A percentile compares a stretch with the other conserved stretches of the same genome.
Evolutionary conservation across 768 basidiomycete species (phyloP).

Genomic region (Mycena alexandri): DNA sequence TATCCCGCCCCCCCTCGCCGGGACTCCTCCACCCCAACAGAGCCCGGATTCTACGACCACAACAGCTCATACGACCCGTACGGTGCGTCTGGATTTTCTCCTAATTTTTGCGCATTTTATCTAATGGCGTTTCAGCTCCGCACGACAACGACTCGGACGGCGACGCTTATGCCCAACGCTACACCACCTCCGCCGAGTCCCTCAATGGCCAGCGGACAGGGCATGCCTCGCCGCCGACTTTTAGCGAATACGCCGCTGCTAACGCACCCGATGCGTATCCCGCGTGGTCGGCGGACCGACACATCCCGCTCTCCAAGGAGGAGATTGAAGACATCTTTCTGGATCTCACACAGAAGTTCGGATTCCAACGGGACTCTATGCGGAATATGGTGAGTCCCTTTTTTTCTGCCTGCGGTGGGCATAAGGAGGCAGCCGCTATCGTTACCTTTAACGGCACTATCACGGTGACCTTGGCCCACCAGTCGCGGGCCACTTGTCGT

Average conservation of each 20-base stretch:
- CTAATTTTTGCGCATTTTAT: background rate
- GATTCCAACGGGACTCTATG: conserved; percentile 96
- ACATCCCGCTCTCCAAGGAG: conserved; percentile 97
- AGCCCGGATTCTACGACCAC: conserved; percentile 64
- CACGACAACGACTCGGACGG: conserved; percentile 90
- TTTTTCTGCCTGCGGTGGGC: conserved; percentile 1
- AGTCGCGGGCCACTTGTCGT: too few species aligned
- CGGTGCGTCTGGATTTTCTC: conserved; percentile 9
- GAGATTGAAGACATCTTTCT: conserved; percentile 99
- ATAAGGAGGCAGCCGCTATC: background rate
- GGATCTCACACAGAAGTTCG: conserved; percentile 98
- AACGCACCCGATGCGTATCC: conserved; percentile 83
- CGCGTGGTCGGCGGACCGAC: conserved; percentile 93
- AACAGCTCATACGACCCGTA: conserved; percentile 36
- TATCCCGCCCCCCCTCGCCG: conserved; percentile 71
- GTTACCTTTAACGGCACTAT: too few species aligned
- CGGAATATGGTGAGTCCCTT: conserved; percentile 83
- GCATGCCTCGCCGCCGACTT: conserved; percentile 23
- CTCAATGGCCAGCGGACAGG: conserved; percentile 45
- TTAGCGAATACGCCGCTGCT: conserved; percentile 28
- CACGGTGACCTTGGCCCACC: too few species aligned
- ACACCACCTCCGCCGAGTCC: conserved; percentile 82
- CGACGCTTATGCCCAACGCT: conserved; percentile 74
- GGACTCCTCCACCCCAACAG: conserved; percentile 62
- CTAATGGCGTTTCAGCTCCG: conserved; percentile 61